Evolutionary conservation across 257 asterid species (phyloP).

Genomic region (Buddleja alternifolia): DNA sequence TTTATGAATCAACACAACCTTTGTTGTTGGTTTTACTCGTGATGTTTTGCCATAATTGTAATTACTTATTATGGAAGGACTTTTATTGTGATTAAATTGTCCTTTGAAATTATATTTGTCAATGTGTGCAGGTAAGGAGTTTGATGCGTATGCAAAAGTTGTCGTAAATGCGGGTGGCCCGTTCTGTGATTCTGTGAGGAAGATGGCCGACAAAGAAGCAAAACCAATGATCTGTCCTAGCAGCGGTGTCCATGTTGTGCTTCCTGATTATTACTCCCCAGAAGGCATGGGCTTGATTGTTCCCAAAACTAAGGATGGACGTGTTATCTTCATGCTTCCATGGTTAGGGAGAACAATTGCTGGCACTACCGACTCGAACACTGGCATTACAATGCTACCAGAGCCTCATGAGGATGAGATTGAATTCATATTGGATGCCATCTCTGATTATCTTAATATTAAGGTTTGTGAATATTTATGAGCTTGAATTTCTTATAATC

Average conservation of each 20-base stretch:
- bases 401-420: conserved; percentile 98
- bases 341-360: conserved; percentile 99
- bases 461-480: conserved; percentile 59
- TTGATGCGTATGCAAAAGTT: conserved; percentile 93
- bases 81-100: conserved; percentile 2
- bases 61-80: conserved; percentile 6
- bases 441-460: conserved; percentile 89
- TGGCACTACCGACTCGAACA: conserved; percentile 95
- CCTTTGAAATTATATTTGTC: conserved; percentile 37
- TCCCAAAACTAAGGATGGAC: conserved; percentile 99
- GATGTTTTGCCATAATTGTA: conserved; percentile 10
- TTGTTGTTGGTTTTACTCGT: not conserved
- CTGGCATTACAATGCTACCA: conserved; percentile 88
- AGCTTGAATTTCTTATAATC: conserved; percentile 13
- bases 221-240: conserved; percentile 89
- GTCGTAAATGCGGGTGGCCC: conserved; percentile 96
- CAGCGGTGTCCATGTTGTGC: conserved; percentile 96
- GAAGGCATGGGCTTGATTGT: conserved; percentile 99
- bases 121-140: conserved; percentile 78
- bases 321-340: conserved; percentile 98
- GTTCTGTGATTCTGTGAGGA: conserved; percentile 92
- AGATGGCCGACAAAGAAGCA: conserved; percentile 78
- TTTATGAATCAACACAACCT: too few relatives aligned
- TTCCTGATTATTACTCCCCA: conserved; percentile 98
- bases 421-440: conserved; percentile 91